Evolutionary conservation across 2,329 filamentous ascomycete genomes (phyloP), one percentile per base, ranked within the genome.

Genomic region (Fusarium heterosporum): DNA sequence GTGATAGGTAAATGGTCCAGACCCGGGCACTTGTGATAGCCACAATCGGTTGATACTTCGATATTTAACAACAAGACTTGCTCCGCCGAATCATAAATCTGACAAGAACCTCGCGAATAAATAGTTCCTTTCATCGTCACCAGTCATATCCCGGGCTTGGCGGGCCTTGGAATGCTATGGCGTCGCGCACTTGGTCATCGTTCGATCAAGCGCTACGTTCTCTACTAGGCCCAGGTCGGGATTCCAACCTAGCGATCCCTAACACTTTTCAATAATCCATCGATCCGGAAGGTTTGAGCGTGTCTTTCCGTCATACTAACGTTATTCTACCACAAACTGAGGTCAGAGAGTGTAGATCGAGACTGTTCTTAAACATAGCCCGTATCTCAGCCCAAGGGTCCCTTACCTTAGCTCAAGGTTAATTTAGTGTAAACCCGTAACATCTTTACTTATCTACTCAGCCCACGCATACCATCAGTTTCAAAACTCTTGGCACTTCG

Each of bases 381-480:
- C n/a, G 32, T 32, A 25, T 22, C 41, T 43, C 7, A 34, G 29
- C 11, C 7, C 4, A 26, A 16, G 29, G 14, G 3, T 4, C 11
- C 9, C n/a, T 22, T 36, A 10, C n/a, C 16, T 22, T 14, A 29
- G 38, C 6, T 5, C 4, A 6, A 11, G 8, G 3, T n/a, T 55
- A 57, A 56, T 41, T 26, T 8, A 30, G 14, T n/a, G 29, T n/a
- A 14, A 4, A 6, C 14, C 16, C 3, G 14, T n/a, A 16, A 10
- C 11, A n/a, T 7, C 19, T 16, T 14, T 17, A 45, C 30, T 47
- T 50, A 65, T 55, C 28, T 58, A 17, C 28, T 30, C 38, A 42
- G 40, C 13, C 38, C 1, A 26, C 28, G 11, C 6, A 5, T 36
- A 16, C 2, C 9, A 3, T 10, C 17, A 12, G 8, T 7, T n/a